Conservation (phyloP, 2,329 filamentous ascomycete genomes). For the Colletotrichum tofieldiae region DNA sequence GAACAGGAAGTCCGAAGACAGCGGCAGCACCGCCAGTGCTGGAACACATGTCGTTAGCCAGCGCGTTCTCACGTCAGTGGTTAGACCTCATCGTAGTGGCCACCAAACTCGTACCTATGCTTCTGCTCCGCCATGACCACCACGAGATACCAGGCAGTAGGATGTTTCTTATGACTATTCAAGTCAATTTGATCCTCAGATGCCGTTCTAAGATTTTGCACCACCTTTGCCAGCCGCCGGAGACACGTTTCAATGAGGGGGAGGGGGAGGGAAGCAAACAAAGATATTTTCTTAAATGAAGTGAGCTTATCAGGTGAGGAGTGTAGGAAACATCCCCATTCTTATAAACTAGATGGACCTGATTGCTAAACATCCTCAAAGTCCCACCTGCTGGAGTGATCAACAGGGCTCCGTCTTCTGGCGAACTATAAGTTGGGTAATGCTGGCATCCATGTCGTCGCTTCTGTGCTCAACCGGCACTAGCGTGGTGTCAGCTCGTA, state of each 20-base stretch:
- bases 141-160: background rate
- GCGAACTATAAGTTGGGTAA: background rate
- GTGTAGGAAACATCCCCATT: background rate
- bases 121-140: constrained; percentile 26
- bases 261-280: too few relatives aligned
- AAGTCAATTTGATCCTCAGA: background rate
- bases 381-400: background rate
- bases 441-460: background rate
- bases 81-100: constrained; percentile 48
- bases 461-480: background rate
- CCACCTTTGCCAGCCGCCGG: background rate
- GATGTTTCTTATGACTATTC: background rate
- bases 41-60: background rate
- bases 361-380: background rate
- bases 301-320: background rate
- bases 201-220: too few relatives aligned
- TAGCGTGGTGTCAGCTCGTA: background rate
- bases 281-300: background rate
- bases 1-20: constrained; percentile 81
- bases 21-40: constrained; percentile 82
- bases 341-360: background rate
- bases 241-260: background rate
- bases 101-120: constrained; percentile 51
- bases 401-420: background rate
- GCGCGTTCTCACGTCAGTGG: background rate